Evolutionary conservation across 2,329 filamentous ascomycete species (phyloP).

Genomic region (Dothiorella sarmentorum): DNA sequence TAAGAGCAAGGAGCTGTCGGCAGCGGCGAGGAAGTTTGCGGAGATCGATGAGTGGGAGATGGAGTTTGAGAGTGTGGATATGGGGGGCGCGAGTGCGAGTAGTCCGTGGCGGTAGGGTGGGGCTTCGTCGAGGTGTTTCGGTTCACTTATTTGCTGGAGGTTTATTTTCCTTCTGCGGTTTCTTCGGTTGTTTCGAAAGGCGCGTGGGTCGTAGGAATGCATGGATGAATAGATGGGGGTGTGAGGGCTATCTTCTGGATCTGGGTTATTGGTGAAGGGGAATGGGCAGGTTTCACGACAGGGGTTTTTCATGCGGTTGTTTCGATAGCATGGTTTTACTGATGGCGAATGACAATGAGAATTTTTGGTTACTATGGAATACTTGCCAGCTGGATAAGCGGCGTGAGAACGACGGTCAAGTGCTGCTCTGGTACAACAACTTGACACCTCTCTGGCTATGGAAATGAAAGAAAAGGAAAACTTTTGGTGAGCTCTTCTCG

Average conservation of each 20-base stretch:
- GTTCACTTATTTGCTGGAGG: neutral
- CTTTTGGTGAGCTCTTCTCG: too few species aligned
- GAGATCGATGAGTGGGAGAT: constrained; percentile 51
- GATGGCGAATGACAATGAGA: neutral
- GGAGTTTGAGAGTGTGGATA: constrained; percentile 49
- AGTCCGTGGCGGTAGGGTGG: constrained; percentile 40
- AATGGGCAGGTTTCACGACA: too few species aligned
- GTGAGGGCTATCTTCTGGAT: too few species aligned
- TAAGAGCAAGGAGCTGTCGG: constrained; percentile 40
- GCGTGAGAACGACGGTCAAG: too few species aligned
- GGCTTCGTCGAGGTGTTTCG: neutral
- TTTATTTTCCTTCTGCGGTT: neutral
- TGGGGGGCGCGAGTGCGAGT: constrained; percentile 30
- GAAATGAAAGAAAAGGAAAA: too few species aligned
- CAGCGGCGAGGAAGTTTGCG: constrained; percentile 46
- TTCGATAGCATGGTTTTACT: neutral
- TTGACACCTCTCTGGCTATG: too few species aligned
- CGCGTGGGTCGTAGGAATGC: too few species aligned
- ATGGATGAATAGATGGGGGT: neutral
- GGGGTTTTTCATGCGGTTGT: too few species aligned
- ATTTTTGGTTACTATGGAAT: neutral
- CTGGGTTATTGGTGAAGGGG: too few species aligned
- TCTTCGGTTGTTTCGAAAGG: too few species aligned
- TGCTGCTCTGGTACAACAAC: too few species aligned
- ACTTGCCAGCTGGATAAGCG: neutral